Percentiles rank a stretch among this genome's conserved stretches.
These are phyloP conservation scores for Heterobasidion occidentale DNA, from an alignment of 1,284 basidiomycete genomes.

Conservation along the genomic window DNA sequence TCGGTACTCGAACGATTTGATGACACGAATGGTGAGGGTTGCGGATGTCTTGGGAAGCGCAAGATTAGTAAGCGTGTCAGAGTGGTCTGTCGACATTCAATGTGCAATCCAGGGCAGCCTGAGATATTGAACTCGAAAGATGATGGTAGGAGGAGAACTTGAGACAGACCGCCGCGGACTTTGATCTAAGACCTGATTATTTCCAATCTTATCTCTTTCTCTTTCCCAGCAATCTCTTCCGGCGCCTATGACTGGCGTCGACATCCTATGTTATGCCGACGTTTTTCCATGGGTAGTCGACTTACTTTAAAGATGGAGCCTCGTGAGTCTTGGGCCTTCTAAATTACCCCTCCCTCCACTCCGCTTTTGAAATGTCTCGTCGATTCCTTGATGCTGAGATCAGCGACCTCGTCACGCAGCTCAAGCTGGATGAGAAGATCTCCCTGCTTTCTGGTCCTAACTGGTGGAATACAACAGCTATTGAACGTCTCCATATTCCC, in stretches of 20 bases:
- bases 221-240: too few relatives aligned
- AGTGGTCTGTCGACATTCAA: constrained; percentile 32
- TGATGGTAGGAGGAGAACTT: too few relatives aligned
- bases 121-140: too few relatives aligned
- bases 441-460: constrained; percentile 54
- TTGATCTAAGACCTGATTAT: too few relatives aligned
- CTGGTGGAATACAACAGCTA: constrained; percentile 62
- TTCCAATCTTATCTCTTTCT: too few relatives aligned
- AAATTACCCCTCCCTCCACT: not conserved
- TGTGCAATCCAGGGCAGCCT: too few relatives aligned
- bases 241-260: too few relatives aligned
- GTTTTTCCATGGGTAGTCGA: too few relatives aligned
- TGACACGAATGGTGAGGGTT: constrained; percentile 84
- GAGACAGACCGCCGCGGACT: too few relatives aligned
- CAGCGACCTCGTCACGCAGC: constrained; percentile 40
- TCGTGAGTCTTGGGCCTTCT: too few relatives aligned
- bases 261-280: too few relatives aligned
- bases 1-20: constrained; percentile 93
- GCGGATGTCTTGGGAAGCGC: constrained; percentile 64
- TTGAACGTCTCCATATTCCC: constrained; percentile 53
- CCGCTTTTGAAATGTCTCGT: constrained; percentile 21
- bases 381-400: constrained; percentile 48
- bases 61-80: constrained; percentile 57
- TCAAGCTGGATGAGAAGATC: constrained; percentile 58
- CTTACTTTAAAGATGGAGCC: too few relatives aligned